phyloP scores from a whole-genome alignment of 768 basidiomycete species.

The Tricholoma bakamatsutake region DNA sequence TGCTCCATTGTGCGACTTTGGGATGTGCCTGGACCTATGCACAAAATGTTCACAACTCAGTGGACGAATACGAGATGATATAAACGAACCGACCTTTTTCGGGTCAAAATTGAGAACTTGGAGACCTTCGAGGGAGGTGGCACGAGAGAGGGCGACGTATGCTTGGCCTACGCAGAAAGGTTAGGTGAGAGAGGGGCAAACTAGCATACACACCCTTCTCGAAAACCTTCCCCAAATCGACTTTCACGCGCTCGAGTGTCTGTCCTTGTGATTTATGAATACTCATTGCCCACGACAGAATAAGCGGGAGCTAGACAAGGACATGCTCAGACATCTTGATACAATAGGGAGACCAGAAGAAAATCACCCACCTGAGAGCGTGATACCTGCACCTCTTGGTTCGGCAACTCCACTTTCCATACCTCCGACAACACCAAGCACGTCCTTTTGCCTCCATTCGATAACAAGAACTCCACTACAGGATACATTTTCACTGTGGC shows the following conservation, averaged over 20 bases:
- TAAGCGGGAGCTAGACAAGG: conserved; percentile 65
- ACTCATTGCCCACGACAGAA: conserved; percentile 95
- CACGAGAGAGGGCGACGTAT: conserved; percentile 88
- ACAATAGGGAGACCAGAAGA: not conserved
- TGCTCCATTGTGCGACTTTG: conserved; percentile 69
- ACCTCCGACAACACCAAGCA: conserved; percentile 61
- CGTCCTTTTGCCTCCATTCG: conserved; percentile 48
- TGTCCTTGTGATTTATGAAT: conserved; percentile 99
- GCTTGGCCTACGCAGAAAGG: conserved; percentile 60
- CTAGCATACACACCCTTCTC: conserved; percentile 62
- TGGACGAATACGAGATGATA: not conserved
- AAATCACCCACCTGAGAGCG: conserved; percentile 61
- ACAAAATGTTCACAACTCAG: not conserved
- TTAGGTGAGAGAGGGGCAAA: conserved; percentile 2
- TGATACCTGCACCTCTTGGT: conserved; percentile 75
- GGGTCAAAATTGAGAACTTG: conserved; percentile 80
- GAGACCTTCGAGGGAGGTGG: conserved; percentile 78
- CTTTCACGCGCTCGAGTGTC: conserved; percentile 90
- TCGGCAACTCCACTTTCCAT: conserved; percentile 89
- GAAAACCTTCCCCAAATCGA: conserved; percentile 89
- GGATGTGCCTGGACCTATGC: conserved; percentile 66
- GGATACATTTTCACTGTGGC: conserved; percentile 39
- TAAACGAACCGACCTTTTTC: conserved; percentile 46
- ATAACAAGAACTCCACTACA: conserved; percentile 70
- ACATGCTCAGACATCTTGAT: not conserved